These are phyloP conservation scores for Tetrapisispora fleetii DNA, from an alignment of 805 yeast genomes.

Conservation along the genomic window DNA sequence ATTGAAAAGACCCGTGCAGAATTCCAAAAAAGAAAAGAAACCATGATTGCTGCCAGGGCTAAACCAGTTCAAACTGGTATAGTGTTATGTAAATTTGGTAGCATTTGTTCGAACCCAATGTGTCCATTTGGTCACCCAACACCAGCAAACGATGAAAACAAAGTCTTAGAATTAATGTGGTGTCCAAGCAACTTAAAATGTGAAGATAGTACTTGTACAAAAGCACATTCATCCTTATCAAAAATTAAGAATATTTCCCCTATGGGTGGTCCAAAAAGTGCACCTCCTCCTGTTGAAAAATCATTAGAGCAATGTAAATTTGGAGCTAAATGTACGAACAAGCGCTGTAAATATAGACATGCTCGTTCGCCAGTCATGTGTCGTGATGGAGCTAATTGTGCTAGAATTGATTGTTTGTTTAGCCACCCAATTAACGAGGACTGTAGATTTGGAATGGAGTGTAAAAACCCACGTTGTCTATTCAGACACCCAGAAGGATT, in stretches of 20 bases:
- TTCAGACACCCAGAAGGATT: conserved; percentile 80
- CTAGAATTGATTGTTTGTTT: conserved; percentile 71
- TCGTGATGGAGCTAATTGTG: conserved; percentile 72
- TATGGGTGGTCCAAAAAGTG: conserved; percentile 12
- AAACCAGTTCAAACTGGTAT: conserved; percentile 39
- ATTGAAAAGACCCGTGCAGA: conserved; percentile 52
- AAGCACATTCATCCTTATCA: conserved; percentile 77
- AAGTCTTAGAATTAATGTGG: conserved; percentile 62
- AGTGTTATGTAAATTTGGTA: conserved; percentile 67
- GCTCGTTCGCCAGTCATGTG: conserved; percentile 66
- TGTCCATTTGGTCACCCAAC: conserved; percentile 93
- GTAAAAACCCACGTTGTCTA: conserved; percentile 62
- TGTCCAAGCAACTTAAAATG: conserved; percentile 65
- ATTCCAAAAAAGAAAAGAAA: conserved; percentile 36
- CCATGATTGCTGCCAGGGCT: conserved; percentile 27
- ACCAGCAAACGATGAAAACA: conserved; percentile 67
- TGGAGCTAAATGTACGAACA: conserved; percentile 66
- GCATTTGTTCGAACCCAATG: conserved; percentile 60
- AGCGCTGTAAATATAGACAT: conserved; percentile 74
- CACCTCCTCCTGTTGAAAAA: conserved; percentile 33
- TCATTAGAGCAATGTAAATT: conserved; percentile 76
- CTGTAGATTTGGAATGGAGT: conserved; percentile 71
- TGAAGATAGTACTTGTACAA: conserved; percentile 48
- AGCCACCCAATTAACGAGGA: conserved; percentile 72
- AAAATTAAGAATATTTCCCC: conserved; percentile 33